These are phyloP conservation scores for Marchantia paleacea DNA, from an alignment of 225 moss, liverwort and hornwort genomes.

Conservation along the genomic window DNA sequence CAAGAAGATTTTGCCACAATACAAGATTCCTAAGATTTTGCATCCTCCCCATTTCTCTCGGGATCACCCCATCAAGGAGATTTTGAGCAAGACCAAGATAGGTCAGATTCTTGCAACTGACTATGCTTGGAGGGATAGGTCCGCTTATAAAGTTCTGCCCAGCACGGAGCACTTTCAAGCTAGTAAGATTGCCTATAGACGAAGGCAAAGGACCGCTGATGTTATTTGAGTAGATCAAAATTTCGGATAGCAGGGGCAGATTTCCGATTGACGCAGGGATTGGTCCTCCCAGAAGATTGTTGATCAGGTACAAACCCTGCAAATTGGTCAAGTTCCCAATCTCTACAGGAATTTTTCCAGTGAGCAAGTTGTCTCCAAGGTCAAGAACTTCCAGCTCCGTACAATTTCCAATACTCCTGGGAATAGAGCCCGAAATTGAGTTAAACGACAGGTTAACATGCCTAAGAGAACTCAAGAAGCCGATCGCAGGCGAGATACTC, in stretches of 20 bases:
- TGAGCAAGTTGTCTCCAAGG: constrained; percentile 12
- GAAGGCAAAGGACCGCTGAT: constrained; percentile 23
- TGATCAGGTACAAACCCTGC: constrained; percentile 15
- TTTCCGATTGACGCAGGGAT: constrained; percentile 13
- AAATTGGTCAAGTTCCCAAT: constrained; percentile 16
- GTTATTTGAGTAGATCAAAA: constrained; percentile 28
- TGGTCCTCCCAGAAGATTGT: constrained; percentile 19
- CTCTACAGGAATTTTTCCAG: constrained; percentile 22
- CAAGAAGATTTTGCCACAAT: constrained; percentile 14
- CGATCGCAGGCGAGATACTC: constrained; percentile 16
- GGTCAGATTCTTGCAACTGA: constrained; percentile 14
- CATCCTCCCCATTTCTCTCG: constrained; percentile 19
- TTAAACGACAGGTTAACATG: constrained; percentile 20
- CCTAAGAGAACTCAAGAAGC: constrained; percentile 6
- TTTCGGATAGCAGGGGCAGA: constrained; percentile 5
- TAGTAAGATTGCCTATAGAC: constrained; percentile 22
- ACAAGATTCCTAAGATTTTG: constrained; percentile 6
- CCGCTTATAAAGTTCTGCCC: constrained; percentile 24
- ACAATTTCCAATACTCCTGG: constrained; percentile 14
- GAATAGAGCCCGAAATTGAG: constrained; percentile 14
- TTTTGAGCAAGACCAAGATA: constrained; percentile 27
- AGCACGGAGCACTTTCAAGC: constrained; percentile 15
- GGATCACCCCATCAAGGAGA: constrained; percentile 19
- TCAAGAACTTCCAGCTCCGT: constrained; percentile 16
- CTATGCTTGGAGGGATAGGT: constrained; percentile 10